Evolutionary conservation across 2,329 filamentous ascomycete genomes (phyloP).

Genomic region (Penicillium aurantiogriseum): DNA sequence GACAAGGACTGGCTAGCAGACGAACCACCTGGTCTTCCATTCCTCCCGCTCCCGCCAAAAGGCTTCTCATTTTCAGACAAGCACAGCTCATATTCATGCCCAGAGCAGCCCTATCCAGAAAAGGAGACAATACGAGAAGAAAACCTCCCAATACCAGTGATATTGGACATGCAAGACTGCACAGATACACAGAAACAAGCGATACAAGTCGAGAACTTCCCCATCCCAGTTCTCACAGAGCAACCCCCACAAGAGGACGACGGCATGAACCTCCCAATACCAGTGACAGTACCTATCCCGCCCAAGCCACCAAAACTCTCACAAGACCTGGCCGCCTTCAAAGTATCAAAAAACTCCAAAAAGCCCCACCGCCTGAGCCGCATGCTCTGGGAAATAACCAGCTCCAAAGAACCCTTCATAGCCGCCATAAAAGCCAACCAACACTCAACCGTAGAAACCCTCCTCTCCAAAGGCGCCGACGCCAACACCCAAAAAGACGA

Average conservation of each 20-base stretch:
- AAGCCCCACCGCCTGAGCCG: background rate
- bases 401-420: slow-evolving; percentile 16
- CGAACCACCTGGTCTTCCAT: too few relatives aligned
- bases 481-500: too few relatives aligned
- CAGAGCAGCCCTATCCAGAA: background rate
- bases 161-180: slow-evolving; percentile 3
- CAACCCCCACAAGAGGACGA: background rate
- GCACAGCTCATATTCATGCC: background rate
- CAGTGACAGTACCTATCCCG: background rate
- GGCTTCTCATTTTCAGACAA: too few relatives aligned
- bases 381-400: background rate
- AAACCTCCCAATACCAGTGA: slow-evolving; percentile 16
- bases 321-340: background rate
- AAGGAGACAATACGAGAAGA: slow-evolving; percentile 5
- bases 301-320: background rate
- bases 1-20: too few relatives aligned
- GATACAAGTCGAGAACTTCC: slow-evolving; percentile 10
- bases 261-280: background rate
- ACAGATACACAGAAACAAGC: slow-evolving; percentile 7
- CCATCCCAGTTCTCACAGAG: background rate
- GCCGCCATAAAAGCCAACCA: too few relatives aligned
- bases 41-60: too few relatives aligned
- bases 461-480: too few relatives aligned
- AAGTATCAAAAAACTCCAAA: background rate
- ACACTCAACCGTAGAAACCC: too few relatives aligned